Base-by-base conservation (phyloP, 306 rosid species). In the Medicago truncatula region DNA sequence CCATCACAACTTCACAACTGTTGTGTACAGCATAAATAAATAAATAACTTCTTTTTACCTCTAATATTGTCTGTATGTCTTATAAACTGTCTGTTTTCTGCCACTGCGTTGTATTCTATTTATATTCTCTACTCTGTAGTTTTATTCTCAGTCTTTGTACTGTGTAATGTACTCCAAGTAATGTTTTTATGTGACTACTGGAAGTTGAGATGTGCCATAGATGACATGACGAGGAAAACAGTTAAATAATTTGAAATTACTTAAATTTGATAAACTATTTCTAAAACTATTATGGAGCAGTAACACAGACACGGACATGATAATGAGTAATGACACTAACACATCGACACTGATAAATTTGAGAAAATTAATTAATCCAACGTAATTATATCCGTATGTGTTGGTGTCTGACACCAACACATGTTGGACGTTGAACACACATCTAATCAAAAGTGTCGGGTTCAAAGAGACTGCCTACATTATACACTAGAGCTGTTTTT, bases 11-110 rank as follows among this genome's bases (percentile, higher is more conserved):
- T 28, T 28, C 34, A 28, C 34, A 2, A 73, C 53, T 11, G 18
- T 62, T 81, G 28, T 76, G 23, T 43, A 41, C 10, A 53, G 8
- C 43, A 49, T 61, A 53, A 56, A 56, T 20, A 56, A 52, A 5
- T 31, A 4, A 31, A 31, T 3, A 4, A 31, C 5, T 5, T 31
- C 4, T 28, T 31, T 31, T 31, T 31, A 31, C 36, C 36, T 31
- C 36, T 31, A 31, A 31, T 31, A 31, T 4, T 31, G 36, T 31
- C 36, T 31, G 5, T 31, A 31, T 31, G 44, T 70, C 28, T 70
- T 43, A 54, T 20, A 20, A 28, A 40, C 20, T 65, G 13, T 64
- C 10, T 68, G 25, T 68, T 63, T 54, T 63, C 61, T 15, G 67
- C 31, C 8, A 25, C 39, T 40, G 58, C 57, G 6, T 69, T 78